Base-by-base conservation (phyloP, 2,329 filamentous ascomycete genomes). In the Talaromyces rugulosus region DNA sequence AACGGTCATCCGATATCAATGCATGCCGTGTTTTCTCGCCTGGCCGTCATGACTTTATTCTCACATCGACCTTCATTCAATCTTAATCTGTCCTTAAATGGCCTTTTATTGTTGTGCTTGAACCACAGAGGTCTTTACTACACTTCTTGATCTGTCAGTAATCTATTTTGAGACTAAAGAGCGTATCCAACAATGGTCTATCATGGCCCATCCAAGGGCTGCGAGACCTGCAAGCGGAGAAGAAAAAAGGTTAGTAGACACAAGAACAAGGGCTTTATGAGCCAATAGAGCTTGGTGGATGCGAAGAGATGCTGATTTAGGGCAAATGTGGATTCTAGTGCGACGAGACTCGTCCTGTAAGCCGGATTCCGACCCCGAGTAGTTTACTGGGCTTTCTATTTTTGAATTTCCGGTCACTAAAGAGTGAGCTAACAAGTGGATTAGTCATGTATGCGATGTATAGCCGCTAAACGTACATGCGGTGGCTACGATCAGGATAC, bases 341-440 rank as follows among this genome's bases (percentile, higher is more conserved):
- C n/a, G 59, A 61, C 28, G 59, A 61, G 33, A 61, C 59, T 36
- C 59, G 47, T 7, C 59, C 59, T 18, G 59, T 61, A 61, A 27
- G 12, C 18, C 18, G 11, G 9, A 23, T 9, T 50, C 18, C 18
- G 18, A 8, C 44, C 23, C n/a, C 44, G 23, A 50, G 18, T 12
- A 36, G 4, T 36, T 36, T 2, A 36, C 14, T 36, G 34, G 34
- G 34, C 36, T 40, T 33, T 40, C 36, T 40, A n/a, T 40, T n/a
- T n/a, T 16, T n/a, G 14, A 40, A 5, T 40, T 40, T 5, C 14
- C 36, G 2, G 16, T n/a, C 14, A n/a, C 5, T 40, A n/a, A 14
- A 6, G 1, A 40, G 12, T n/a, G 4, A 5, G 5, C 44, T 61
- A 16, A 61, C 54, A 1, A 7, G 23, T 1, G 5, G 5, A 27